phyloP scores from a whole-genome alignment of 495 filamentous ascomycete species.

The Talaromyces borbonicus region DNA sequence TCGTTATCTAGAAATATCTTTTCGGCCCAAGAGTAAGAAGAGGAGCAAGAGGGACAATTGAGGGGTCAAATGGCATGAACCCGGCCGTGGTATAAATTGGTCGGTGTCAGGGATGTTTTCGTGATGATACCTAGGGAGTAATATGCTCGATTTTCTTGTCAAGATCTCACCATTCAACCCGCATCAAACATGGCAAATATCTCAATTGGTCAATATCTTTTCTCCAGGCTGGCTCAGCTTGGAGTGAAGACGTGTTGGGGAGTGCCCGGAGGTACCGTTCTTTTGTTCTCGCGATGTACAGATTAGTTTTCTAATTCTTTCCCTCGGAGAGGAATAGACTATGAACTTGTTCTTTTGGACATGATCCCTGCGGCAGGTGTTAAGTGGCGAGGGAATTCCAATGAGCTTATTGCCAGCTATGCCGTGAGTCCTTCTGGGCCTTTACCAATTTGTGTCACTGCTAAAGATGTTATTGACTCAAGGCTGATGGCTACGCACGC shows the following conservation, averaged over 20 bases:
- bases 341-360: conserved; percentile 5
- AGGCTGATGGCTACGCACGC: conserved; percentile 6
- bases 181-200: not conserved
- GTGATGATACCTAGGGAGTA: too few species aligned
- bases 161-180: not conserved
- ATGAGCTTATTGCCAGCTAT: conserved; percentile 6
- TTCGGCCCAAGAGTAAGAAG: not conserved
- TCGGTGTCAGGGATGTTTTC: too few species aligned
- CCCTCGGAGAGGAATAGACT: too few species aligned
- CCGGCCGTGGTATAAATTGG: too few species aligned
- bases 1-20: not conserved
- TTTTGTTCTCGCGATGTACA: not conserved
- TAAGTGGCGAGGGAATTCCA: conserved; percentile 1
- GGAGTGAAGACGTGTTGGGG: conserved; percentile 2
- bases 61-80: too few species aligned
- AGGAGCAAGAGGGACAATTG: too few species aligned
- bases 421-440: not conserved
- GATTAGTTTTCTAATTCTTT: too few species aligned
- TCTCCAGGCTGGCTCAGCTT: not conserved
- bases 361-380: not conserved
- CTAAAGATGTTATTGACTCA: not conserved
- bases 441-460: not conserved
- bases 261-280: not conserved
- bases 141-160: too few species aligned
- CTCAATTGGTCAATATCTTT: conserved; percentile 1